Percentiles rank a stretch among this genome's conserved stretches.
Conservation (phyloP, 768 basidiomycete genomes). For the Boletales sp. region DNA sequence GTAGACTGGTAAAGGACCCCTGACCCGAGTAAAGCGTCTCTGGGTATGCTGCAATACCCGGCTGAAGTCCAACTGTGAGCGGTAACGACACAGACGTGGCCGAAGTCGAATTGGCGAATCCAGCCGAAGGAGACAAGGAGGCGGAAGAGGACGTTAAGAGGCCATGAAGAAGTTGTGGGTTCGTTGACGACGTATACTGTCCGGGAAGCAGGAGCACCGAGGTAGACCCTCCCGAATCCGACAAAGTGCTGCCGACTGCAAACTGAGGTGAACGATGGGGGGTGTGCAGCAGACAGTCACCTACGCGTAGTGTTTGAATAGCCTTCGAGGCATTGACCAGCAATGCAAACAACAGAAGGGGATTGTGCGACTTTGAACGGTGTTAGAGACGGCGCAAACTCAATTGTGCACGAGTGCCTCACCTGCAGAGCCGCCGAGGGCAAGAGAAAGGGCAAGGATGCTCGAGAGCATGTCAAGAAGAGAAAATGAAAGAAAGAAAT, state of each 20-base stretch:
- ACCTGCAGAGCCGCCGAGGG: slow-evolving; percentile 39
- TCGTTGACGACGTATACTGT: slow-evolving; percentile 67
- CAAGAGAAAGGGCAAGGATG: slow-evolving; percentile 34
- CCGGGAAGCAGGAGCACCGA: slow-evolving; percentile 69
- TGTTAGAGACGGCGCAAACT: not conserved
- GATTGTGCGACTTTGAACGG: slow-evolving; percentile 49
- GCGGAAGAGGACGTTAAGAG: slow-evolving; percentile 64
- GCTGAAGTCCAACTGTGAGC: slow-evolving; percentile 60
- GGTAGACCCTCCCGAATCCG: slow-evolving; percentile 49
- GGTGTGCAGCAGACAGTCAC: slow-evolving; percentile 30
- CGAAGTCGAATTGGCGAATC: slow-evolving; percentile 58
- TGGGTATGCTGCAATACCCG: slow-evolving; percentile 67
- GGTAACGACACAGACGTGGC: slow-evolving; percentile 50
- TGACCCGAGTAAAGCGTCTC: slow-evolving; percentile 62
- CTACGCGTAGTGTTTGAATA: slow-evolving; percentile 65
- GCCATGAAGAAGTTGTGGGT: slow-evolving; percentile 67
- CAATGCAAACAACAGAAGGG: slow-evolving; percentile 71
- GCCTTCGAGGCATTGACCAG: slow-evolving; percentile 85
- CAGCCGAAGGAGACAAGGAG: slow-evolving; percentile 53
- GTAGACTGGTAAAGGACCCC: slow-evolving; percentile 54
- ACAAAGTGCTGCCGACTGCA: slow-evolving; percentile 68
- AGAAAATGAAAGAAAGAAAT: slow-evolving; percentile 22
- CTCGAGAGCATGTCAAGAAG: slow-evolving; percentile 38
- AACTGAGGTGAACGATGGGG: slow-evolving; percentile 11
- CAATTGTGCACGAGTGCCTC: slow-evolving; percentile 10